Evolutionary conservation across 805 yeast species (phyloP).

Genomic region (Teunomyces lycoperdinae): DNA sequence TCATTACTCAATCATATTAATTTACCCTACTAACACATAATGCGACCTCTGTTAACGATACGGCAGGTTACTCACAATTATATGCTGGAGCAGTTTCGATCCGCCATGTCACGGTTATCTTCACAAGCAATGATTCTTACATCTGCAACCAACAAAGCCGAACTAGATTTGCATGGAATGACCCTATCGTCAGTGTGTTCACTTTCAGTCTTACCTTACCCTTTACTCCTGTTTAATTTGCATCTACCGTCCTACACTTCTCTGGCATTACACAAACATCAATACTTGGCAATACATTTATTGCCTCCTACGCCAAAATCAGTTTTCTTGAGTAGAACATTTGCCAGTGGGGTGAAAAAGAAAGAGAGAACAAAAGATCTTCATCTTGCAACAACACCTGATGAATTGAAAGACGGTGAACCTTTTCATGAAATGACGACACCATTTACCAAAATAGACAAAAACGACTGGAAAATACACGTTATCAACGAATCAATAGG

Average conservation of each 20-base stretch:
- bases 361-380: constrained; percentile 25
- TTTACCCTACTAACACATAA: background rate
- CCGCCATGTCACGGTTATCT: constrained; percentile 36
- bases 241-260: constrained; percentile 87
- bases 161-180: constrained; percentile 57
- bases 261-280: constrained; percentile 52
- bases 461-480: constrained; percentile 27
- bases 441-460: constrained; percentile 48
- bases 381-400: constrained; percentile 22
- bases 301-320: constrained; percentile 59
- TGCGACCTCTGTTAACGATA: background rate
- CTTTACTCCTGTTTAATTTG: constrained; percentile 80
- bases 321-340: constrained; percentile 60
- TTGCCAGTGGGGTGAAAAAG: constrained; percentile 57
- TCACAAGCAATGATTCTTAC: constrained; percentile 45
- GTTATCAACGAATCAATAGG: constrained; percentile 20
- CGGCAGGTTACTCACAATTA: background rate
- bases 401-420: constrained; percentile 30
- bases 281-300: constrained; percentile 69
- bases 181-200: constrained; percentile 87
- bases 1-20: background rate
- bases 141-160: constrained; percentile 23
- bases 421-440: constrained; percentile 45
- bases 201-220: constrained; percentile 70
- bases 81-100: constrained; percentile 17